phyloP scores from a whole-genome alignment of 805 yeast species.

The Starmera quercuum region DNA sequence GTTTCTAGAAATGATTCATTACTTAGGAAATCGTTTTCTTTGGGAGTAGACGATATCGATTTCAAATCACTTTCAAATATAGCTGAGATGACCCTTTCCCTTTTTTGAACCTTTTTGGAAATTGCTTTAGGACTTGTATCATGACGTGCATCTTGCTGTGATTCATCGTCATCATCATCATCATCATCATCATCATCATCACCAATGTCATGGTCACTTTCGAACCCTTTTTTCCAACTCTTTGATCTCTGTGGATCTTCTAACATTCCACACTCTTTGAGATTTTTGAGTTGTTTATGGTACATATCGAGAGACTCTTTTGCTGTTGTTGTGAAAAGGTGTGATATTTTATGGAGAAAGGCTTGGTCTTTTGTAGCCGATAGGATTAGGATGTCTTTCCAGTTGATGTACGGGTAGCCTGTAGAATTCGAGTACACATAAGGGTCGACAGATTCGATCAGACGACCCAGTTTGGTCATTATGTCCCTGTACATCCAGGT shows the following conservation, averaged over 20 bases:
- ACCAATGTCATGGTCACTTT: background rate
- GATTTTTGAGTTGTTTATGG: background rate
- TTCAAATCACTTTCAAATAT: no score
- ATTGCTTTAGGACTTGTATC: background rate
- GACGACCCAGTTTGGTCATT: no score
- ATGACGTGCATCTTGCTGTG: background rate
- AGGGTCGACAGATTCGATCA: no score
- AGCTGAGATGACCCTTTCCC: no score
- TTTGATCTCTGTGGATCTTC: background rate
- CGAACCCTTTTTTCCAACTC: background rate
- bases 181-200: background rate
- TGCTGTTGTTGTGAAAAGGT: background rate
- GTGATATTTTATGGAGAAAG: background rate
- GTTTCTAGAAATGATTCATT: no score
- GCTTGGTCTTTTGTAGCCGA: background rate
- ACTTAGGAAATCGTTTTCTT: no score
- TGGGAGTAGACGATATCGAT: no score
- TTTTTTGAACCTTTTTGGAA: no score
- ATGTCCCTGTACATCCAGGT: no score
- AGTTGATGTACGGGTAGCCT: no score
- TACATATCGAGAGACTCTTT: no score
- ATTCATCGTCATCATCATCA: background rate
- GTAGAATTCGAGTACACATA: no score
- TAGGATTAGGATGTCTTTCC: background rate
- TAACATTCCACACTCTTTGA: background rate